Evolutionary conservation across 768 basidiomycete species (phyloP), one percentile per base, ranked within the genome.

Genomic region (Phallus indusiatus): DNA sequence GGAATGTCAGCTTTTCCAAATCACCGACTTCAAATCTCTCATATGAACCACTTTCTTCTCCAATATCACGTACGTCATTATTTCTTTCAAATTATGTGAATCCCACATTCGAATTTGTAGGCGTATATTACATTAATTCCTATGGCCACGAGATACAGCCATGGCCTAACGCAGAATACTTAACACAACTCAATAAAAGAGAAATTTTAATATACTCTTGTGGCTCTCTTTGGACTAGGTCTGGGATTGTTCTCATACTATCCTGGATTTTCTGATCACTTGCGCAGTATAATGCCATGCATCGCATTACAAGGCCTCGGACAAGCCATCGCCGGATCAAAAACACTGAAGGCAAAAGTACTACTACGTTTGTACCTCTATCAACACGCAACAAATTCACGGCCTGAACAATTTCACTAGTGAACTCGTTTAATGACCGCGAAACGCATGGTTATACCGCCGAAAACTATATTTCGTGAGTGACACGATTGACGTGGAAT

Each of bases 161-260:
- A 17, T 76, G 81, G 47, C 92, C 94, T 0, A 95, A 94, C 68
- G 81, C 84, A 1, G 89, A 88, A 47, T 91, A 85, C 67, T 67
- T 97, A 53, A 70, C 80, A 12, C 79, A 80, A 54, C 73, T 95
- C 10, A 71, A 72, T 3, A 72, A 76, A 33, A 80, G 80, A 58
- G 81, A 88, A 62, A 74, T 87, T 1, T 74, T 97, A 28, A 83
- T 97, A 1, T 96, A 95, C 69, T 94, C 91, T 2, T 94, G 93
- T 67, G 94, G 94, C 5, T 95, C 93, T 1, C 74, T 97, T 8
- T 97, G 91, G 91, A 97, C 94, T 14, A 92, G 89, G 90, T 85
- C 55, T 53, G 76, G 47, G 52, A 50, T 8, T 28, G 51, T 34
- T 42, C 50, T 33, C 6, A 11, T 24, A 53, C 24, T 33, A 20